These are phyloP conservation scores for Wakefieldia striispora DNA, from an alignment of 768 basidiomycete species.

Conservation along the genomic window DNA sequence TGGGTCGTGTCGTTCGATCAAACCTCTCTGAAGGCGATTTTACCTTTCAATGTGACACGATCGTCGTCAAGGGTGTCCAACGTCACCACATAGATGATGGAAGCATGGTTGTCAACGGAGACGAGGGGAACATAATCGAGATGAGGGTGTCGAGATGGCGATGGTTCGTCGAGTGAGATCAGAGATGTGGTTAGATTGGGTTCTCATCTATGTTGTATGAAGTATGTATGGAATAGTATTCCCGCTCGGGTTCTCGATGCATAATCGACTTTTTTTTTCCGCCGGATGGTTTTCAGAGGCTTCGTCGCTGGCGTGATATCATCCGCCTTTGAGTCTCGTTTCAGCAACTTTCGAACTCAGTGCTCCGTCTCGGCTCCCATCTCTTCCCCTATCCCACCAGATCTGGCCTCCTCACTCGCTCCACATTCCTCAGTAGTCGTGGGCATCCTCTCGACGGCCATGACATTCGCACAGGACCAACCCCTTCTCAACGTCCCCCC, in stretches of 20 bases:
- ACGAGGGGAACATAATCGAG: constrained; percentile 7
- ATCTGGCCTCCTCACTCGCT: no score
- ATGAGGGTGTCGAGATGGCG: constrained; percentile 30
- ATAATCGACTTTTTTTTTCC: background rate
- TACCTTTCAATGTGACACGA: constrained; percentile 17
- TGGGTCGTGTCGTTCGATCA: constrained; percentile 11
- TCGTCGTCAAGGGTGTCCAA: constrained; percentile 13
- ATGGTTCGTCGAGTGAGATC: constrained; percentile 13
- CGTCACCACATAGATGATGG: constrained; percentile 2
- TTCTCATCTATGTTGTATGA: constrained; percentile 15
- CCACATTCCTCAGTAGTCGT: no score
- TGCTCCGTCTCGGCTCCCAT: no score
- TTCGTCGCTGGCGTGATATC: no score
- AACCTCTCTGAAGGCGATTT: constrained; percentile 23
- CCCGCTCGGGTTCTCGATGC: background rate
- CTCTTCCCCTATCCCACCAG: no score
- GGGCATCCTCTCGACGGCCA: no score
- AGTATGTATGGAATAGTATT: constrained; percentile 13
- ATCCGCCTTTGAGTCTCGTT: no score
- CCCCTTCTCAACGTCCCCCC: no score
- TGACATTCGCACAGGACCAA: no score
- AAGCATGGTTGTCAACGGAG: constrained; percentile 13
- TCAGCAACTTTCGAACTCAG: no score
- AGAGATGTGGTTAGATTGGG: background rate
- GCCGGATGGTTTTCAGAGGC: no score